Evolutionary conservation across 176 grass and related monocot genomes (phyloP).

Genomic region (Olyra latifolia): DNA sequence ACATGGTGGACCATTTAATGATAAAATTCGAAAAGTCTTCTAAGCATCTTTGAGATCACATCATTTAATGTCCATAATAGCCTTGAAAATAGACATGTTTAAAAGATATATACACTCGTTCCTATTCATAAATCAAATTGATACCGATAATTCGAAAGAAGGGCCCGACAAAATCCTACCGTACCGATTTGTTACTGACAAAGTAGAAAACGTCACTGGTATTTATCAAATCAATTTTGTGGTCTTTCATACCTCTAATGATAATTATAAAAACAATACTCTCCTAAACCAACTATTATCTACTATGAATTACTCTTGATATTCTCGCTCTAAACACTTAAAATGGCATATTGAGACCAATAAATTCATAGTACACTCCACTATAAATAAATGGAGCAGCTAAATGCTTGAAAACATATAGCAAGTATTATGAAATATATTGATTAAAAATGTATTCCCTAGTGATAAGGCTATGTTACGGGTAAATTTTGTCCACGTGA

Average conservation of each 20-base stretch:
- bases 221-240: background rate
- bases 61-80: background rate
- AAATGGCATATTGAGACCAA: too few relatives aligned
- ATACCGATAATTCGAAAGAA: background rate
- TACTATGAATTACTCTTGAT: too few relatives aligned
- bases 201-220: background rate
- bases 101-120: background rate
- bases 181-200: background rate
- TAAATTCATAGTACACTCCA: background rate
- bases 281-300: background rate
- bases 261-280: background rate
- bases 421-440: too few relatives aligned
- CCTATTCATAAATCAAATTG: background rate
- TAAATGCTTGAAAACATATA: too few relatives aligned
- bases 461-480: too few relatives aligned
- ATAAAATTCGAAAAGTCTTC: background rate
- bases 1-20: constrained; percentile 7
- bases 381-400: too few relatives aligned
- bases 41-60: background rate
- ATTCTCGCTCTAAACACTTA: too few relatives aligned
- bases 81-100: background rate
- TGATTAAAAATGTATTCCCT: too few relatives aligned
- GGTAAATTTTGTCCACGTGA: background rate
- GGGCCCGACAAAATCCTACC: too few relatives aligned
- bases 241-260: background rate